phyloP scores from a whole-genome alignment of 108 stramenopile species.

The Nitzschia palea region DNA sequence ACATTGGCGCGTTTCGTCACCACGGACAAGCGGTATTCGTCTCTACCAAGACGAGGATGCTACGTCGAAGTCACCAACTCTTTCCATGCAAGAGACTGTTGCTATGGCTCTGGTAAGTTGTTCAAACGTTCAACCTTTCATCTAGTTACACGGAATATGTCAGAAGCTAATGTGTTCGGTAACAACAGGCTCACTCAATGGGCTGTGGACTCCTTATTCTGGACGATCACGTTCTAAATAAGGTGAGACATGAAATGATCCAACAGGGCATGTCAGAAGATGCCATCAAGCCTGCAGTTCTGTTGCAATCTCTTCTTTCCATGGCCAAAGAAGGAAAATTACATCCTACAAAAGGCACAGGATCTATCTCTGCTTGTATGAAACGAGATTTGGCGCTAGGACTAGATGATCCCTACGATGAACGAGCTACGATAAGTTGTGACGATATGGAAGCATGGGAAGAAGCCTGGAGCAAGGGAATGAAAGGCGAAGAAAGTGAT shows the following conservation, averaged over 20 bases:
- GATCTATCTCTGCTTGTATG: constrained; percentile 70
- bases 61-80: constrained; percentile 37
- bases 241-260: constrained; percentile 58
- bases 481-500: constrained; percentile 2
- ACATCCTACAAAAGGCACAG: constrained; percentile 23
- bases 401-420: constrained; percentile 83
- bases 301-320: constrained; percentile 60
- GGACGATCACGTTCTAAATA: constrained; percentile 67
- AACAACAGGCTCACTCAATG: constrained; percentile 65
- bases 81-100: constrained; percentile 88
- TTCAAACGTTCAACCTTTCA: no score
- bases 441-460: constrained; percentile 67
- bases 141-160: no score
- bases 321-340: constrained; percentile 53
- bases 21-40: constrained; percentile 38
- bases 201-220: constrained; percentile 72
- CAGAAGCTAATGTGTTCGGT: no score
- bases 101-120: constrained; percentile 77
- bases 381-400: constrained; percentile 64
- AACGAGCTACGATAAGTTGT: constrained; percentile 64
- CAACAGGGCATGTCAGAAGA: constrained; percentile 43
- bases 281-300: constrained; percentile 52
- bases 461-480: constrained; percentile 40
- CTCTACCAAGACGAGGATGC: constrained; percentile 33
- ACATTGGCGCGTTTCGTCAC: constrained; percentile 62